Percentiles rank a stretch among this genome's conserved stretches.
Evolutionary conservation across 495 filamentous ascomycete genomes (phyloP).

Genomic region (Stereocaulon alpinum): DNA sequence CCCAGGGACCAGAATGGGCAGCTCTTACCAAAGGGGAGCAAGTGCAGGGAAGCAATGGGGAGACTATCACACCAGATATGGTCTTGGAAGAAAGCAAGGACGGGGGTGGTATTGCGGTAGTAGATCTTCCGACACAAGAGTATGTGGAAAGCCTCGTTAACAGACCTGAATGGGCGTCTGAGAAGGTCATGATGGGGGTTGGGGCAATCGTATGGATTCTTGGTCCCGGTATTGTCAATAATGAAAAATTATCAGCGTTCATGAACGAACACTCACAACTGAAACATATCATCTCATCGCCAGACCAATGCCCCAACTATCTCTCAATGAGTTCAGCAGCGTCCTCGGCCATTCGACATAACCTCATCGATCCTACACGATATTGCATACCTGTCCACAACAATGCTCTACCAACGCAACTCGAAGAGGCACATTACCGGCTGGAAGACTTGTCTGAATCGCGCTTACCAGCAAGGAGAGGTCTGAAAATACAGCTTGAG

Average conservation of each 20-base stretch:
- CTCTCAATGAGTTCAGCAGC: slow-evolving; percentile 57
- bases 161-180: slow-evolving; percentile 62
- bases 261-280: slow-evolving; percentile 48
- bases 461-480: slow-evolving; percentile 31
- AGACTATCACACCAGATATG: slow-evolving; percentile 53
- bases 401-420: slow-evolving; percentile 35
- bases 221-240: slow-evolving; percentile 50
- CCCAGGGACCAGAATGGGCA: slow-evolving; percentile 42
- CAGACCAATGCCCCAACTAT: slow-evolving; percentile 60
- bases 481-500: slow-evolving; percentile 51
- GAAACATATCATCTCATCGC: slow-evolving; percentile 66
- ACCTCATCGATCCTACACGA: slow-evolving; percentile 54
- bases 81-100: slow-evolving; percentile 46
- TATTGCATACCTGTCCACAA: slow-evolving; percentile 56
- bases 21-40: slow-evolving; percentile 41
- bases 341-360: slow-evolving; percentile 50
- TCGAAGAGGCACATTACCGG: background rate
- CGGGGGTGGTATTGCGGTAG: slow-evolving; percentile 61
- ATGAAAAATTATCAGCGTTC: slow-evolving; percentile 55
- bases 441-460: background rate
- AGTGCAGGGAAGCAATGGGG: slow-evolving; percentile 46
- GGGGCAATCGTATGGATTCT: slow-evolving; percentile 72
- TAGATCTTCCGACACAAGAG: slow-evolving; percentile 60
- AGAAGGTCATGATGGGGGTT: slow-evolving; percentile 54
- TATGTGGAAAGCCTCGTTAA: slow-evolving; percentile 58